Percentiles rank a stretch among this genome's conserved stretches.
Evolutionary conservation across 352 stramenopile genomes (phyloP).

Genomic region (Discostella stelligera): DNA sequence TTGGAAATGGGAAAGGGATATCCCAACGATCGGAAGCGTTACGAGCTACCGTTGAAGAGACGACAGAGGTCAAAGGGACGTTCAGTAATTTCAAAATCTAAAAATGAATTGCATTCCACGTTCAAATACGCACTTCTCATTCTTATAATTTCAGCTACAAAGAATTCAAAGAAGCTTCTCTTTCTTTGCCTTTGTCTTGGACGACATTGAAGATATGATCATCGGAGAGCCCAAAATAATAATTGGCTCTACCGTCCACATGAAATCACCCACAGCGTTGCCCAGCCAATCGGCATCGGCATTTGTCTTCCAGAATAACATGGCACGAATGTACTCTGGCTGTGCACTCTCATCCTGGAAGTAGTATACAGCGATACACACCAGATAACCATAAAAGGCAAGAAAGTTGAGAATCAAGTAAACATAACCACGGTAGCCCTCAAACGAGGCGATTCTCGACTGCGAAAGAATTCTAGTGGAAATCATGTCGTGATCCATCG

Average conservation of each 20-base stretch:
- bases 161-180: no score
- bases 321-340: constrained; percentile 43
- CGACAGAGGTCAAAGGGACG: no score
- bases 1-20: no score
- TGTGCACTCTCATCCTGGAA: constrained; percentile 62
- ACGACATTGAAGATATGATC: constrained; percentile 28
- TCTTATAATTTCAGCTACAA: constrained; percentile 24
- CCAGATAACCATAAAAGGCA: constrained; percentile 81
- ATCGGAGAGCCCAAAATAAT: constrained; percentile 58
- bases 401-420: constrained; percentile 80
- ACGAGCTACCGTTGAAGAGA: no score
- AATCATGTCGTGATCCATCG: constrained; percentile 28
- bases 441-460: constrained; percentile 37
- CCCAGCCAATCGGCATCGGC: constrained; percentile 73
- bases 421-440: constrained; percentile 73
- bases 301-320: constrained; percentile 65
- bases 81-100: no score
- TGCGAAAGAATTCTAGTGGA: constrained; percentile 20
- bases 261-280: constrained; percentile 80
- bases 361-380: constrained; percentile 70
- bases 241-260: constrained; percentile 80
- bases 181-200: constrained; percentile 26
- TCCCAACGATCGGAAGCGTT: no score
- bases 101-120: no score
- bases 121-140: constrained; percentile 3